Percentiles rank a stretch among this genome's conserved stretches.
These are phyloP conservation scores for Paramecium sexaurelia DNA, from an alignment of 73 alveolate species.

Conservation along the genomic window DNA sequence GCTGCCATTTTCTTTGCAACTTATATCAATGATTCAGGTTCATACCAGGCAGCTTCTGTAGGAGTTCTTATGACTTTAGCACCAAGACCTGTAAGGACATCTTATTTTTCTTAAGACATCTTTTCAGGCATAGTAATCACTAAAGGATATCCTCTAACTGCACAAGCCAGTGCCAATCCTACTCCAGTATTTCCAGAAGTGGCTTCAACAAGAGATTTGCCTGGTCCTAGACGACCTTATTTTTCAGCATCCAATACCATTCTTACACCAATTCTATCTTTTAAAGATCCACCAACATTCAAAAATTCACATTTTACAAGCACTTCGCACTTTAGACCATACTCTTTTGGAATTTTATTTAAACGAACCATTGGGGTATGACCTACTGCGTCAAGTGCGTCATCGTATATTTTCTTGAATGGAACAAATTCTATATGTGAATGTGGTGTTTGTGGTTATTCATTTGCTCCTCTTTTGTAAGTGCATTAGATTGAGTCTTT, in stretches of 20 bases:
- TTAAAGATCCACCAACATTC: conserved; percentile 97
- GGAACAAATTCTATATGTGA: conserved; percentile 22
- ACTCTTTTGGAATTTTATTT: conserved; percentile 85
- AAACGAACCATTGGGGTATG: conserved; percentile 93
- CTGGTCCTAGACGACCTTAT: conserved; percentile 87
- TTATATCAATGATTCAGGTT: conserved; percentile 77
- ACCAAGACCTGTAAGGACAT: conserved; percentile 96
- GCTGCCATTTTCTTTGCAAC: conserved; percentile 68
- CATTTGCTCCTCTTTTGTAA: conserved; percentile 32
- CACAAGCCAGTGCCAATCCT: conserved; percentile 98
- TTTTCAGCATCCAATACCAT: conserved; percentile 95
- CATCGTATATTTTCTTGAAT: conserved; percentile 64
- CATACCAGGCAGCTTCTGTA: conserved; percentile 80
- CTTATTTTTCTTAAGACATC: conserved; percentile 97
- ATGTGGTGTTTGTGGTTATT: conserved; percentile 17
- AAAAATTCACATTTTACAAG: conserved; percentile 94
- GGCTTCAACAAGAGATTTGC: conserved; percentile 97
- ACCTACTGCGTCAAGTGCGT: conserved; percentile 83
- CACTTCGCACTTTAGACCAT: conserved; percentile 89
- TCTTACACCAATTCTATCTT: conserved; percentile 97
- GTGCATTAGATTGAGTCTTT: conserved; percentile 43
- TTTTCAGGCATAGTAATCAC: conserved; percentile 94
- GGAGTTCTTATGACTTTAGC: conserved; percentile 97
- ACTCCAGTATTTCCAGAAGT: conserved; percentile 99
- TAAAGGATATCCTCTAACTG: conserved; percentile 94